Conservation (phyloP, 2,329 filamentous ascomycete genomes). For the Aspergillus awamori region DNA sequence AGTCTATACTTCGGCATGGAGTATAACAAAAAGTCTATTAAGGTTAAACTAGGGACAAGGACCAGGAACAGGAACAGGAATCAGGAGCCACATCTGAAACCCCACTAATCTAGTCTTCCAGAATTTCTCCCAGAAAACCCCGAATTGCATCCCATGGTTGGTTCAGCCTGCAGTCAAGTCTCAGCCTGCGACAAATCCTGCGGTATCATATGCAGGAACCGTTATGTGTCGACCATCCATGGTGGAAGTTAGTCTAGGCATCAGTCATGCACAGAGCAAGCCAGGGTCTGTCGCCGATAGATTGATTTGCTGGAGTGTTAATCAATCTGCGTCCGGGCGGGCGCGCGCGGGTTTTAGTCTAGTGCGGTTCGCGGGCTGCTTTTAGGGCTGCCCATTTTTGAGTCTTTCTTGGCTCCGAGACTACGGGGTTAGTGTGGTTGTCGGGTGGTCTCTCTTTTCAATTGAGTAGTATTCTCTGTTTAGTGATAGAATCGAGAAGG, state of each 20-base stretch:
- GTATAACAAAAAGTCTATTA: too few species aligned
- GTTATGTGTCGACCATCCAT: slow-evolving; percentile 4
- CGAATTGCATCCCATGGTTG: background rate
- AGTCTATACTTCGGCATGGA: too few species aligned
- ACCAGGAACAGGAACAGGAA: background rate
- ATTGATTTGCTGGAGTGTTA: background rate
- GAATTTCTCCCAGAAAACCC: background rate
- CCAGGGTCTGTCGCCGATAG: slow-evolving; percentile 9
- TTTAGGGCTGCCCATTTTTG: background rate
- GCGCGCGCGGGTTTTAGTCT: background rate
- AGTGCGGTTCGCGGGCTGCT: background rate
- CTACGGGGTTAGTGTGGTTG: too few species aligned
- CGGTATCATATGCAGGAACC: background rate
- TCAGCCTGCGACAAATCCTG: slow-evolving; percentile 1
- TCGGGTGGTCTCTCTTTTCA: too few species aligned
- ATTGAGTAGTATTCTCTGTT: too few species aligned
- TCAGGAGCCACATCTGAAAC: background rate
- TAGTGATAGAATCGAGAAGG: too few species aligned
- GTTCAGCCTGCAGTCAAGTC: background rate
- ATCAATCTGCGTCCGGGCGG: background rate
- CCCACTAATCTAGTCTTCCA: background rate
- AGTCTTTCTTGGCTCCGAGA: background rate
- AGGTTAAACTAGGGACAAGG: background rate
- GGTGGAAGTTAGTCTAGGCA: background rate
- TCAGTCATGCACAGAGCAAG: too few species aligned